Conservation (phyloP, 2,329 filamentous ascomycete species). For the Alternaria novae-zelandiae region DNA sequence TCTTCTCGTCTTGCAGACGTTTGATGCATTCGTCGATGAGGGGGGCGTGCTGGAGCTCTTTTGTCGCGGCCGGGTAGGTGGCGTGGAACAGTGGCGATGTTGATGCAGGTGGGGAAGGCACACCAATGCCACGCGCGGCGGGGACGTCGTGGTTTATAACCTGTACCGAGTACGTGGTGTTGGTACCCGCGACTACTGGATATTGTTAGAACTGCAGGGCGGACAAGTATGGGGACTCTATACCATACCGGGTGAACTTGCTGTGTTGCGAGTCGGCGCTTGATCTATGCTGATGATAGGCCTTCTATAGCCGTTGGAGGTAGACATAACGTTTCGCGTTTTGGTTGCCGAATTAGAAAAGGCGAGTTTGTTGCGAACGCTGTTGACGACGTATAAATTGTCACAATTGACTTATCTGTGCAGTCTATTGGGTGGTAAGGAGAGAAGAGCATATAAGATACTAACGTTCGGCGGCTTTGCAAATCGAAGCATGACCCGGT, state of each 20-base stretch:
- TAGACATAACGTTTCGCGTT: neutral
- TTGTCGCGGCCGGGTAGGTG: neutral
- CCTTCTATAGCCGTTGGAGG: neutral
- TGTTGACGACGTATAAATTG: neutral
- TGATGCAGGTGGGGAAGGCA: neutral
- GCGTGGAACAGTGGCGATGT: neutral
- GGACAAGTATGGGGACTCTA: neutral
- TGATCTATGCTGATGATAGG: neutral
- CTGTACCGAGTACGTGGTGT: neutral
- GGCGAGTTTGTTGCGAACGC: neutral
- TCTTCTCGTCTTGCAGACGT: neutral
- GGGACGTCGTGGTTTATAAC: neutral
- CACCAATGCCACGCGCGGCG: neutral
- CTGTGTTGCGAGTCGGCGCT: neutral
- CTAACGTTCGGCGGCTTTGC: neutral
- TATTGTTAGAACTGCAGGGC: neutral
- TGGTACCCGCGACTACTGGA: neutral
- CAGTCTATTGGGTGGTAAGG: neutral
- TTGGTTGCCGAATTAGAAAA: neutral
- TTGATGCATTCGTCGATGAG: neutral
- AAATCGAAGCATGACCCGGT: neutral
- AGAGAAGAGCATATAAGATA: neutral
- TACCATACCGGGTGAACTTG: neutral
- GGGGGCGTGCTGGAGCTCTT: neutral
- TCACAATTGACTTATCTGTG: neutral